Evolutionary conservation across 306 rosid species (phyloP).

Genomic region (Glycine latifolia): DNA sequence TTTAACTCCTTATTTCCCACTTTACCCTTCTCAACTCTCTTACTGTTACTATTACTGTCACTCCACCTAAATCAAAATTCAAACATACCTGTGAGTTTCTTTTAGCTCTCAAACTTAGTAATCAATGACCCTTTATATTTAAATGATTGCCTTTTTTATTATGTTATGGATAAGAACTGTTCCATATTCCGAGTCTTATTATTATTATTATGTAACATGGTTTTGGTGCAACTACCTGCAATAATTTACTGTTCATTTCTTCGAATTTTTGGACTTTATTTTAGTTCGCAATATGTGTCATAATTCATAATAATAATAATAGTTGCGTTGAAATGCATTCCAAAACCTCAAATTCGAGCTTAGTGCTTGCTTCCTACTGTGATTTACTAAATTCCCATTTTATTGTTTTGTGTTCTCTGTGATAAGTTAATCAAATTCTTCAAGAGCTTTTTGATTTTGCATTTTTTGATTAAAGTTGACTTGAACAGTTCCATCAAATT

Average conservation of each 20-base stretch:
- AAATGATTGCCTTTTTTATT: not conserved
- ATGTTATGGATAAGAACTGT: not conserved
- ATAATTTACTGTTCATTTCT: constrained; percentile 8
- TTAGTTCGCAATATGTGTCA: not conserved
- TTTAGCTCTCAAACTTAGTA: not conserved
- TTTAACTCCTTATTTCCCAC: not conserved
- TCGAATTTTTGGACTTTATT: not conserved
- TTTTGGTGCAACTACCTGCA: constrained; percentile 2
- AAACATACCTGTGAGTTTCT: not conserved
- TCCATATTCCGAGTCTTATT: not conserved
- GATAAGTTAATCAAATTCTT: not conserved
- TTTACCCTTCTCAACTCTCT: not conserved
- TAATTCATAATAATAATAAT: not conserved
- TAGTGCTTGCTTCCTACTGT: not conserved
- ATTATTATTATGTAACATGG: not conserved
- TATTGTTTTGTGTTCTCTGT: constrained; percentile 1
- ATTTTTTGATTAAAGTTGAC: not conserved
- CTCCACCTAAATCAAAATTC: not conserved
- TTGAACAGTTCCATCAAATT: constrained; percentile 10
- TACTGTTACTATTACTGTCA: not conserved
- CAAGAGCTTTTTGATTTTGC: not conserved
- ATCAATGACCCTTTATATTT: not conserved
- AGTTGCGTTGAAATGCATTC: constrained; percentile 9
- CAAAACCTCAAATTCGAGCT: constrained; percentile 4
- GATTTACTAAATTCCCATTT: not conserved